phyloP scores from a whole-genome alignment of 1,139 yeast genomes.

The Lipomyces yarrowii region DNA sequence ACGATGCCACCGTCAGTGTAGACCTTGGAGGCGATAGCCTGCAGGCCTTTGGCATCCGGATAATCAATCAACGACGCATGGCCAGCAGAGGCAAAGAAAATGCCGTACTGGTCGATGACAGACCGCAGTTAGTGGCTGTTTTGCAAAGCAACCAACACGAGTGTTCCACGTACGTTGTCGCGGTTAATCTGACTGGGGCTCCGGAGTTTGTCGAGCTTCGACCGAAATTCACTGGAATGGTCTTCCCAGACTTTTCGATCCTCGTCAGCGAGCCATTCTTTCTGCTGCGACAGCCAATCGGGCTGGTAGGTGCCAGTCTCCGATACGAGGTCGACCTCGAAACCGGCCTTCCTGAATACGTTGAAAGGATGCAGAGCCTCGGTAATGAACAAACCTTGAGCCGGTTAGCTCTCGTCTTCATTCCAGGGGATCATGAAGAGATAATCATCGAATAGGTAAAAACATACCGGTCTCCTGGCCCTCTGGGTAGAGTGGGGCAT shows the following conservation, averaged over 20 bases:
- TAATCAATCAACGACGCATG: constrained; percentile 63
- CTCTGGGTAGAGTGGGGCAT: constrained; percentile 10
- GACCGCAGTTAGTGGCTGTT: background rate
- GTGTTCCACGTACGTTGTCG: background rate
- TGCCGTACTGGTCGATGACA: constrained; percentile 20
- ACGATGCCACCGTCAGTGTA: constrained; percentile 55
- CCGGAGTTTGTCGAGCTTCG: background rate
- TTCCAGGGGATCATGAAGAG: no score
- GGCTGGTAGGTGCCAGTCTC: constrained; percentile 53
- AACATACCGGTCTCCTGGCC: constrained; percentile 7
- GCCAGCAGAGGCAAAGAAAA: constrained; percentile 66
- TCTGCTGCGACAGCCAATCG: constrained; percentile 8
- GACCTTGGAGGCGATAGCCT: constrained; percentile 48
- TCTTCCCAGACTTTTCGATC: constrained; percentile 10
- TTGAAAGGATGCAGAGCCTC: constrained; percentile 63
- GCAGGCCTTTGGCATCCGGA: constrained; percentile 47
- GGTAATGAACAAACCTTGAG: constrained; percentile 56
- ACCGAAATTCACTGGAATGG: background rate
- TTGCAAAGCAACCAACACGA: no score
- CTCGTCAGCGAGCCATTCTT: constrained; percentile 9
- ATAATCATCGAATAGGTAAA: no score
- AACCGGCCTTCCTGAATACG: constrained; percentile 51
- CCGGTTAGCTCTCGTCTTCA: no score
- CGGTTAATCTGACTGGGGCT: background rate
- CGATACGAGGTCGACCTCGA: constrained; percentile 57